Conservation (phyloP, 2,329 filamentous ascomycete species). For the Sporothrix luriei region DNA sequence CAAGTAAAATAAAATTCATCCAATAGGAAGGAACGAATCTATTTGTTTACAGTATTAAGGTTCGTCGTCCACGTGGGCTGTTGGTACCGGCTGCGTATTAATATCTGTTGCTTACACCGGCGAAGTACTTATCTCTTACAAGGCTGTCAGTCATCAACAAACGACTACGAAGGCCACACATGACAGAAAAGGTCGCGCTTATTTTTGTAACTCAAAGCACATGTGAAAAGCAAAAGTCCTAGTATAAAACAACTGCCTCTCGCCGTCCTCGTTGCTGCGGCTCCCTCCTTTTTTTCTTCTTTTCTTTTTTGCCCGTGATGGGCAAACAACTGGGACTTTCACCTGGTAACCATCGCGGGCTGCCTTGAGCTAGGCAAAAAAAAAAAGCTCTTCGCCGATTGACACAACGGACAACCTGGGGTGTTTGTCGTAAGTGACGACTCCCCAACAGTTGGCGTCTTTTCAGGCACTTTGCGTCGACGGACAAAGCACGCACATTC, state of each 20-base stretch:
- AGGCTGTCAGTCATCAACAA: not conserved
- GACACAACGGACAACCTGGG: not conserved
- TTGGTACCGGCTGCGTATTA: too few species aligned
- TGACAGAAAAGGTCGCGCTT: too few species aligned
- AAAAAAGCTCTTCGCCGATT: not conserved
- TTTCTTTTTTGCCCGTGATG: not conserved
- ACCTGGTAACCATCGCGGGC: not conserved
- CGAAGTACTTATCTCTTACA: too few species aligned
- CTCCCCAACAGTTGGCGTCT: not conserved
- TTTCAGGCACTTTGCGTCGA: too few species aligned
- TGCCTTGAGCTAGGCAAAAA: constrained; percentile 10
- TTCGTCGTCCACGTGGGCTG: too few species aligned
- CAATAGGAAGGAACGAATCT: too few species aligned
- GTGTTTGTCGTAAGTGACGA: not conserved
- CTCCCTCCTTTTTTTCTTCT: not conserved
- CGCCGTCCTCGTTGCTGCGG: not conserved
- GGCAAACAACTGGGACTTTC: not conserved
- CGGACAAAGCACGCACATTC: too few species aligned
- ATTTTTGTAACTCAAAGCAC: too few species aligned
- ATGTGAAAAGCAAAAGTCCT: not conserved
- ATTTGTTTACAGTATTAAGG: too few species aligned
- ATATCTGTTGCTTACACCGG: too few species aligned
- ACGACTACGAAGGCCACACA: not conserved
- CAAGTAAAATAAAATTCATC: not conserved
- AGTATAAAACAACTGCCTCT: not conserved